Percentiles rank a stretch among this genome's conserved stretches.
Conservation (phyloP, 2,329 filamentous ascomycete genomes). For the Epichloe sibirici region DNA sequence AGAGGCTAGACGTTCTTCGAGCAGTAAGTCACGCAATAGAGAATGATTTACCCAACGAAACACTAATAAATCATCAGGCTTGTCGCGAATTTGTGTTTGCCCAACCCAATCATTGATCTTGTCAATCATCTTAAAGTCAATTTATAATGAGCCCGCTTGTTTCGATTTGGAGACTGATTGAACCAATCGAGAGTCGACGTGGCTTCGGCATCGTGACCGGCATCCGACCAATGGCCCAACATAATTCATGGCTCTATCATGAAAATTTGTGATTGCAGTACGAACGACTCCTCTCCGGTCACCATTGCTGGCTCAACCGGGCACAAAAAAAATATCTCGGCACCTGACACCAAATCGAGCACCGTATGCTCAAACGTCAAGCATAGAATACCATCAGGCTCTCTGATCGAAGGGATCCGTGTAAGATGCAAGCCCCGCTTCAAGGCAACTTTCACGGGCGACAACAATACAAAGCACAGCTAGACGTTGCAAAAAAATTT, state of each 20-base stretch:
- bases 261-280: background rate
- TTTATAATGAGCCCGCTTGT: background rate
- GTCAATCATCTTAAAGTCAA: background rate
- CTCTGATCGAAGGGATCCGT: background rate
- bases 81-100: slow-evolving; percentile 28
- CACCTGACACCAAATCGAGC: background rate
- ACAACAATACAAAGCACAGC: background rate
- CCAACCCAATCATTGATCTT: background rate
- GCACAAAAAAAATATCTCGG: background rate
- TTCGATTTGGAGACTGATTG: background rate
- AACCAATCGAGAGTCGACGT: background rate
- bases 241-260: background rate
- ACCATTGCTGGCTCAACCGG: background rate
- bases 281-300: background rate
- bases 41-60: background rate
- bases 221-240: background rate
- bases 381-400: no score
- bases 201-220: background rate
- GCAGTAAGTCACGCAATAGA: slow-evolving; percentile 34
- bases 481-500: background rate
- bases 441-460: no score
- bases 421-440: background rate
- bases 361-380: background rate
- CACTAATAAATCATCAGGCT: slow-evolving; percentile 14
- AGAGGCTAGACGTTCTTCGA: slow-evolving; percentile 57